Evolutionary conservation across 257 asterid genomes (phyloP), one percentile per base, ranked within the genome.

Genomic region (Rubia yunnanensis): DNA sequence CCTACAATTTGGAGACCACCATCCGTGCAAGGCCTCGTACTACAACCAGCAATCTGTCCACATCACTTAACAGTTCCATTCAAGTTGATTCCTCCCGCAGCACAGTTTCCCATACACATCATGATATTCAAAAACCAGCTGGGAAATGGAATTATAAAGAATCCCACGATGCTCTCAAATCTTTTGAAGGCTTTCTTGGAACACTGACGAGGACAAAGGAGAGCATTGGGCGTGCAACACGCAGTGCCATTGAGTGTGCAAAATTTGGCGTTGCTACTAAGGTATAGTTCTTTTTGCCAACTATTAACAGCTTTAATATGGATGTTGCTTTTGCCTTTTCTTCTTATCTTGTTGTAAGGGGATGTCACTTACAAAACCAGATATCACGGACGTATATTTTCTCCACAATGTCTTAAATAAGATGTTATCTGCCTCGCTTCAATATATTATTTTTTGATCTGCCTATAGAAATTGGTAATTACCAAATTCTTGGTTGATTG

Each of bases 201-300:
- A 79, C 86, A 35, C 74, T 91, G 74, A 88, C 94, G 2, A 81
- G 98, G 85, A 86, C 92, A 52, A 91, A 86, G 76, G 98, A 91
- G 76, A 86, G 82, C 83, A 91, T 91, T 28, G 85, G 83, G 56
- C 82, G 94, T 56, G 96, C 98, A 14, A 91, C 98, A 14, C 86
- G 87, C 66, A 60, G 81, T 68, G 96, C 98, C 56, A 86, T 91
- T 59, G 96, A 91, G 73, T 88, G 95, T 80, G 94, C 95, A 41
- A 88, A 88, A 70, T 70, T 65, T 65, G 96, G 98, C 50, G 82
- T 85, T 76, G 96, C 96, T 67, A 73, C 89, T 68, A 85, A 86
- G 96, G 98, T 91, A 85, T 61, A 56, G 17, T 65, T 36, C n/a
- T 49, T 32, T 41, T n/a, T 18, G 14, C 66, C 20, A 8, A 23